A percentile compares a stretch with the other conserved stretches of the same genome.
Conservation (phyloP, 176 grass and related monocot species). For the Elaeis guineensis region DNA sequence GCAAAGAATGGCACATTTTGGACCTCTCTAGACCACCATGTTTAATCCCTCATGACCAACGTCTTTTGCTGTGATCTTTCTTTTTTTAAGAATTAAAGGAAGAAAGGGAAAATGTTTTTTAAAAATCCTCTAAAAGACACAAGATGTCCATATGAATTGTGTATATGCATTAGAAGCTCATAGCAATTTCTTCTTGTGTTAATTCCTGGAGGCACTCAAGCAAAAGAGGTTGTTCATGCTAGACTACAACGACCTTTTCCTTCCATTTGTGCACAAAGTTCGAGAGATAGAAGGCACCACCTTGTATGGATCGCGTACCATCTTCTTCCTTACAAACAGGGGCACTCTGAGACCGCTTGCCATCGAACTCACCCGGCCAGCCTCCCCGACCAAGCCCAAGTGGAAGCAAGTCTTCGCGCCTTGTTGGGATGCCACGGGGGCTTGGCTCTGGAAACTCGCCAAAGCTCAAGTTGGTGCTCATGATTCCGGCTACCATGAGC, state of each 20-base stretch:
- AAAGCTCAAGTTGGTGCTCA: slow-evolving; percentile 78
- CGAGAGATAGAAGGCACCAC: slow-evolving; percentile 39
- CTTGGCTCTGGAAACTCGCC: slow-evolving; percentile 67
- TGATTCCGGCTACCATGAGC: slow-evolving; percentile 70
- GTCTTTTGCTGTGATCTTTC: no score
- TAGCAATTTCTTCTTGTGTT: neutral
- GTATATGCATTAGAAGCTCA: neutral
- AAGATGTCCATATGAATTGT: no score
- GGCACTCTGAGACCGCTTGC: slow-evolving; percentile 61
- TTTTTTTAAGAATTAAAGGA: no score
- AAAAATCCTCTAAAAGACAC: neutral
- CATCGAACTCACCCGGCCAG: slow-evolving; percentile 68
- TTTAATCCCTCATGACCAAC: no score
- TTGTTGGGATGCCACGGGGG: slow-evolving; percentile 36
- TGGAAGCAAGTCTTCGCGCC: slow-evolving; percentile 58
- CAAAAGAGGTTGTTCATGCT: slow-evolving; percentile 69
- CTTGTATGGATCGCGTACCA: slow-evolving; percentile 64
- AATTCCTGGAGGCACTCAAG: slow-evolving; percentile 29
- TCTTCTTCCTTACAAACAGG: slow-evolving; percentile 61
- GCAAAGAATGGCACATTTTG: no score
- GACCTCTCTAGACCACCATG: no score
- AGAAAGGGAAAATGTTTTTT: neutral
- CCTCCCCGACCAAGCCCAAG: slow-evolving; percentile 30
- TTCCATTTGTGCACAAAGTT: slow-evolving; percentile 78
- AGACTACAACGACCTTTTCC: slow-evolving; percentile 70